These are phyloP conservation scores for Carex littledalei DNA, from an alignment of 176 grass and related monocot species.

Conservation along the genomic window DNA sequence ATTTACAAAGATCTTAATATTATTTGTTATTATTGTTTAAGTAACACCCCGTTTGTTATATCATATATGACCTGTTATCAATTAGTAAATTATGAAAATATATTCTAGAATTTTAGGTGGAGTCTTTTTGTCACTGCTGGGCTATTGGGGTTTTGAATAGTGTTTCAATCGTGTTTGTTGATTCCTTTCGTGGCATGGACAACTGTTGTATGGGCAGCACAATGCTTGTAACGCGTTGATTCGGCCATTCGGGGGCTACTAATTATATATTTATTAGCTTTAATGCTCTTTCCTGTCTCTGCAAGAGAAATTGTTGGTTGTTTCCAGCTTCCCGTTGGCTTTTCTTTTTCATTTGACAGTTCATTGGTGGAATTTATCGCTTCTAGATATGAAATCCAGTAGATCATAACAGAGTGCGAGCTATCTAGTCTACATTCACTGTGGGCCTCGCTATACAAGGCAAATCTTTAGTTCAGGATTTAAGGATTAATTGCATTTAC, in stretches of 20 bases:
- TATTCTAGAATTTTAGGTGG: background rate
- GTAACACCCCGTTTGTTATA: background rate
- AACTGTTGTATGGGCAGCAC: background rate
- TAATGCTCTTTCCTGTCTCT: background rate
- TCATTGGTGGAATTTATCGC: background rate
- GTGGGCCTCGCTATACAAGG: background rate
- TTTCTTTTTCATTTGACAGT: constrained; percentile 1
- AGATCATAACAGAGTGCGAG: background rate
- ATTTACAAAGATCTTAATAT: background rate
- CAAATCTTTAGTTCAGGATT: background rate
- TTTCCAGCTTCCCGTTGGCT: background rate
- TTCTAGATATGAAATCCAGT: background rate
- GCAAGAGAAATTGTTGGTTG: background rate
- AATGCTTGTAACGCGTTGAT: background rate
- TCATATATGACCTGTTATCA: background rate
- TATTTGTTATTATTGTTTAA: background rate
- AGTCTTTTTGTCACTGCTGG: background rate
- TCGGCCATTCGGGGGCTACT: background rate
- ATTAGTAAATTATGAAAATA: background rate
- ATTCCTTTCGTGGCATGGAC: background rate
- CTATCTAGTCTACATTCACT: background rate
- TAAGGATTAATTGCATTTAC: background rate
- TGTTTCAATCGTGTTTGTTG: background rate
- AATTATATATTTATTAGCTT: background rate
- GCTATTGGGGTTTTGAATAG: background rate